Conservation (phyloP, 2,329 filamentous ascomycete genomes). For the Cercospora citrullina region DNA sequence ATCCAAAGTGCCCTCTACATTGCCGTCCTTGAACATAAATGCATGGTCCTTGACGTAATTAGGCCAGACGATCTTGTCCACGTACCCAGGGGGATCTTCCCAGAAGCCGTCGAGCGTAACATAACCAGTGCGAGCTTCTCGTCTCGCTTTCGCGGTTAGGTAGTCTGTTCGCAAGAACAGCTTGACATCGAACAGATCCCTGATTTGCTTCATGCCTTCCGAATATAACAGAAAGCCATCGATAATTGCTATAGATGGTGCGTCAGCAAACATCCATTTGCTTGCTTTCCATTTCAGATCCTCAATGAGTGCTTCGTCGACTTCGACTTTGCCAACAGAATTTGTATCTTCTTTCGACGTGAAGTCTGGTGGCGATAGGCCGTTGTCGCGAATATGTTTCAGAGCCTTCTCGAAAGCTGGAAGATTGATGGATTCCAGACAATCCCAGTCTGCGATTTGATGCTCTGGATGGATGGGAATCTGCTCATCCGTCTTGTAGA, state of each 20-base stretch:
- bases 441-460: conserved; percentile 87
- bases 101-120: conserved; percentile 85
- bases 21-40: conserved; percentile 71
- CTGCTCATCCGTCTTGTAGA: conserved; percentile 79
- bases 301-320: conserved; percentile 37
- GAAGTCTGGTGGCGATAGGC: conserved; percentile 57
- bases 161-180: conserved; percentile 75
- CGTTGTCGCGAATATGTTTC: conserved; percentile 67
- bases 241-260: conserved; percentile 64
- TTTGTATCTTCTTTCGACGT: conserved; percentile 62
- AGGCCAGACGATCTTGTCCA: conserved; percentile 93
- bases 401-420: conserved; percentile 67
- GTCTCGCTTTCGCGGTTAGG: conserved; percentile 61
- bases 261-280: conserved; percentile 33
- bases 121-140: conserved; percentile 71
- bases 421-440: conserved; percentile 74
- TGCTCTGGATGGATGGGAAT: conserved; percentile 48
- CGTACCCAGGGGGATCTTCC: conserved; percentile 90
- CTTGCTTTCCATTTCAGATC: conserved; percentile 34
- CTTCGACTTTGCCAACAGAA: conserved; percentile 46
- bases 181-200: conserved; percentile 68
- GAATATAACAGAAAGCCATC: conserved; percentile 89
- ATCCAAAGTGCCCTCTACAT: conserved; percentile 62
- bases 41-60: conserved; percentile 81
- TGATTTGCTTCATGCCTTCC: conserved; percentile 53